These are phyloP conservation scores for Dactylellina parvicollis DNA, from an alignment of 2,329 filamentous ascomycete genomes.

Conservation along the genomic window DNA sequence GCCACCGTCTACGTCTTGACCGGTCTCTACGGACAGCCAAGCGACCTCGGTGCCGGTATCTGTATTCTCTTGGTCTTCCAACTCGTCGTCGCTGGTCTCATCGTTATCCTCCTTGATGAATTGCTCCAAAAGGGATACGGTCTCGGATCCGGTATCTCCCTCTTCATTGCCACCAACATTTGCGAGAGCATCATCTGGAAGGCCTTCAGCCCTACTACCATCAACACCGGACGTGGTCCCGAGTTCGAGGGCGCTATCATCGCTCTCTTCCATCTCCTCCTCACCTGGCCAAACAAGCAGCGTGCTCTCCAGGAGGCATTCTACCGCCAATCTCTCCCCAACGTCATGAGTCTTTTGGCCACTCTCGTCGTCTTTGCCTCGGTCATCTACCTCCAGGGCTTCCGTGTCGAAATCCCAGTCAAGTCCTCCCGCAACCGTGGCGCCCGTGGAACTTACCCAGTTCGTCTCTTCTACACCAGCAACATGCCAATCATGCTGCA, in stretches of 20 bases:
- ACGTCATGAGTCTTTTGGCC: slow-evolving; percentile 97
- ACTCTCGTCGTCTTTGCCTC: slow-evolving; percentile 93
- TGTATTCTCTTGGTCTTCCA: slow-evolving; percentile 98
- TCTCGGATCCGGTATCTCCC: slow-evolving; percentile 96
- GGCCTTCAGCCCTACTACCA: slow-evolving; percentile 98
- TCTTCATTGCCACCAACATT: slow-evolving; percentile 99
- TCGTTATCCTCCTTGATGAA: slow-evolving; percentile 98
- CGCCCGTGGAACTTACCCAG: slow-evolving; percentile 89
- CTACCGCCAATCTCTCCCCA: slow-evolving; percentile 98
- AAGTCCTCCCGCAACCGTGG: slow-evolving; percentile 99
- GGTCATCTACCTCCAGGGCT: slow-evolving; percentile 98
- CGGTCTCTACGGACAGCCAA: slow-evolving; percentile 95
- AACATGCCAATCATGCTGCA: slow-evolving; percentile 99
- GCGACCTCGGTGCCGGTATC: slow-evolving; percentile 95
- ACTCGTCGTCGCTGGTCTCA: slow-evolving; percentile 95
- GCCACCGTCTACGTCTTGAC: slow-evolving; percentile 98
- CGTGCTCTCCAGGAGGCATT: slow-evolving; percentile 97
- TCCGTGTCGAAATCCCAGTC: slow-evolving; percentile 99
- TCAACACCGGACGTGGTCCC: slow-evolving; percentile 98
- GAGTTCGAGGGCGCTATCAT: slow-evolving; percentile 99
- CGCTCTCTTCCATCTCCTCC: slow-evolving; percentile 93
- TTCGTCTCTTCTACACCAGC: slow-evolving; percentile 99
- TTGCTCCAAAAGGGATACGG: slow-evolving; percentile 99
- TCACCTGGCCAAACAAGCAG: slow-evolving; percentile 99
- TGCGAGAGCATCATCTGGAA: slow-evolving; percentile 99